Percentiles rank a stretch among this genome's conserved stretches.
Conservation (phyloP, 805 yeast genomes). For the Yarrowia sp. region DNA sequence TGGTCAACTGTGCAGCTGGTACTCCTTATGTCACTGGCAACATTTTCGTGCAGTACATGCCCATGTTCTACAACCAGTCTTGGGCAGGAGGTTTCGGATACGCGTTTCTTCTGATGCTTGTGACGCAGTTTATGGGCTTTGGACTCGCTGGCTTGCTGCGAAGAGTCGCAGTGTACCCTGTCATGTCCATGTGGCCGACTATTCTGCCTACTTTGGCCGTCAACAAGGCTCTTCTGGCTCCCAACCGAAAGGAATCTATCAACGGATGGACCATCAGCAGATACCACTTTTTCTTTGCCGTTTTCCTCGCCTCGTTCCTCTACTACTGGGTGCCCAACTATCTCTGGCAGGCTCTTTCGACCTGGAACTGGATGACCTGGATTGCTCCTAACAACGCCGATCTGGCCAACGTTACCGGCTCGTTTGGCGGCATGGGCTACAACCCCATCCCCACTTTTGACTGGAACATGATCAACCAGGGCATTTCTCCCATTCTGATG, state of each 20-base stretch:
- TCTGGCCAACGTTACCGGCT: conserved; percentile 69
- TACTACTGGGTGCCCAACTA: conserved; percentile 76
- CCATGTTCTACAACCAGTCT: conserved; percentile 34
- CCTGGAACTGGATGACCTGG: conserved; percentile 70
- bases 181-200: conserved; percentile 56
- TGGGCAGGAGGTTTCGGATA: conserved; percentile 48
- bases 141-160: conserved; percentile 63
- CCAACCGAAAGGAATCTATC: conserved; percentile 54
- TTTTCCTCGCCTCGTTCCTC: conserved; percentile 54
- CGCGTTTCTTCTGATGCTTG: conserved; percentile 55
- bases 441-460: conserved; percentile 55
- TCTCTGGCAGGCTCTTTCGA: conserved; percentile 65
- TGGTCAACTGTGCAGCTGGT: conserved; percentile 54
- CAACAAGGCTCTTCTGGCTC: conserved; percentile 46
- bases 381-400: conserved; percentile 59
- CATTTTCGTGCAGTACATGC: conserved; percentile 33
- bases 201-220: conserved; percentile 62
- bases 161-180: conserved; percentile 56
- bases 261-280: conserved; percentile 69
- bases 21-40: conserved; percentile 33
- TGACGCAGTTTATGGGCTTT: conserved; percentile 61
- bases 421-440: conserved; percentile 50
- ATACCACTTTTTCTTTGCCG: conserved; percentile 57
- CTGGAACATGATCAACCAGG: conserved; percentile 55
- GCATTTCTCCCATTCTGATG: background rate